phyloP scores from a whole-genome alignment of 495 filamentous ascomycete species.

The Xylaria scruposa region DNA sequence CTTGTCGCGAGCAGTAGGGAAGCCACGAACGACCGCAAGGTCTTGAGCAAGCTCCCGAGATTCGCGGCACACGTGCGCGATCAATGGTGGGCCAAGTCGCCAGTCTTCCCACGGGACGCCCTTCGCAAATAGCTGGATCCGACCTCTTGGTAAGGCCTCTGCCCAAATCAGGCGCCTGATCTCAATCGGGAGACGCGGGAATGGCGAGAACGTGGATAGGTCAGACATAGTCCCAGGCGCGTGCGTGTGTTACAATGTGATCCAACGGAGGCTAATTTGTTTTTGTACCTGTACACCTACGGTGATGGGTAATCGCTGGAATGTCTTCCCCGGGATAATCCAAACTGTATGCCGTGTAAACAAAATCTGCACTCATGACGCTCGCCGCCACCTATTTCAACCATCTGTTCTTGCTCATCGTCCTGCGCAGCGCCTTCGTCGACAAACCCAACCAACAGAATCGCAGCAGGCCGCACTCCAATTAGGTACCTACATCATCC shows the following conservation, averaged over 20 bases:
- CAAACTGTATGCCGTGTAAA: conserved; percentile 17
- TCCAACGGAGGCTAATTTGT: neutral
- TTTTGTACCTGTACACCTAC: conserved; percentile 1
- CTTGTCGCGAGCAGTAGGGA: conserved; percentile 37
- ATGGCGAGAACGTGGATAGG: conserved; percentile 33
- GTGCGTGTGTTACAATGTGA: neutral
- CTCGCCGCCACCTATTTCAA: conserved; percentile 10
- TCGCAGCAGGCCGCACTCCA: neutral
- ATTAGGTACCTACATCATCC: conserved; percentile 18
- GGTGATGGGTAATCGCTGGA: conserved; percentile 5
- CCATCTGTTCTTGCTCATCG: conserved; percentile 12
- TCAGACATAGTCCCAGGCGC: conserved; percentile 29
- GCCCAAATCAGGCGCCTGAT: conserved; percentile 41
- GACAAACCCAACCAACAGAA: conserved; percentile 18
- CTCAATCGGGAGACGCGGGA: conserved; percentile 38
- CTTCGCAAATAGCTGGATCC: conserved; percentile 41
- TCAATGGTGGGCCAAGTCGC: conserved; percentile 37
- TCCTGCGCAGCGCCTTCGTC: conserved; percentile 1
- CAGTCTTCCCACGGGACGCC: conserved; percentile 42
- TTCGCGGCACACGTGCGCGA: conserved; percentile 38
- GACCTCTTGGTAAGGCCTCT: conserved; percentile 36
- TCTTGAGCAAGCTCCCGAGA: conserved; percentile 35
- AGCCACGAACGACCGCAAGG: conserved; percentile 38
- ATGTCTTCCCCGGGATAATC: conserved; percentile 6
- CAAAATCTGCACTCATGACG: conserved; percentile 13